These are phyloP conservation scores for Myxozyma mucilagina DNA, from an alignment of 805 yeast genomes.

Conservation along the genomic window DNA sequence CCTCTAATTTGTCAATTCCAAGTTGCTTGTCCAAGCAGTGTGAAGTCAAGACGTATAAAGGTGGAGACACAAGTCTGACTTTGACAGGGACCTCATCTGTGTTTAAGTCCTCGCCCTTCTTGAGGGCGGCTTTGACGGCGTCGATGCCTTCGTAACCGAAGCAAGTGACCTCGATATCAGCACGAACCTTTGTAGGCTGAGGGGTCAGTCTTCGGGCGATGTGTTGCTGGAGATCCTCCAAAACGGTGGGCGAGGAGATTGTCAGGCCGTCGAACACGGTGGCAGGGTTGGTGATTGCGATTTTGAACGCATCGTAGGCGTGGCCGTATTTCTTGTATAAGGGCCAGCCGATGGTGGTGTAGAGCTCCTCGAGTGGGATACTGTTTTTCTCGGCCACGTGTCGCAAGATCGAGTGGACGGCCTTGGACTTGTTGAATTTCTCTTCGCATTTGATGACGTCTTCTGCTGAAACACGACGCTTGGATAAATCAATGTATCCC, in stretches of 20 bases:
- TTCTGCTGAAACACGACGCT: constrained; percentile 97
- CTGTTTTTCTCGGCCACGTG: constrained; percentile 98
- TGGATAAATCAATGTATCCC: constrained; percentile 96
- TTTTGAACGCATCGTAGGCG: constrained; percentile 95
- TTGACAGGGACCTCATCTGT: constrained; percentile 86
- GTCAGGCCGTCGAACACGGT: constrained; percentile 77
- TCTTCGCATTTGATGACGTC: constrained; percentile 97
- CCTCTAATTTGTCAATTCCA: constrained; percentile 76
- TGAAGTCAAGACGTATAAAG: constrained; percentile 88
- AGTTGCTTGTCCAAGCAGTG: constrained; percentile 88
- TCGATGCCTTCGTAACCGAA: constrained; percentile 97
- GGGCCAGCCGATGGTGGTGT: constrained; percentile 95
- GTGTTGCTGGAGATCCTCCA: constrained; percentile 82
- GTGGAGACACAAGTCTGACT: constrained; percentile 96
- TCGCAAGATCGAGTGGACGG: constrained; percentile 96
- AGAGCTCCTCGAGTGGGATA: constrained; percentile 79
- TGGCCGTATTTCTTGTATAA: constrained; percentile 93
- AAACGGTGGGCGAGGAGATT: constrained; percentile 70
- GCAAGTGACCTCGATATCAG: constrained; percentile 98
- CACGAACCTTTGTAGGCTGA: constrained; percentile 95
- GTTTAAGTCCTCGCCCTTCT: constrained; percentile 79
- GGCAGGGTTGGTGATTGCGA: constrained; percentile 86
- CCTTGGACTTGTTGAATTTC: constrained; percentile 92
- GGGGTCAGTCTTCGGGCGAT: constrained; percentile 94
- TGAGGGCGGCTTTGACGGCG: constrained; percentile 87